A percentile compares a stretch with the other conserved stretches of the same genome.
phyloP scores from a whole-genome alignment of 2,329 filamentous ascomycete genomes.

The Bipolaris sorokiniana region DNA sequence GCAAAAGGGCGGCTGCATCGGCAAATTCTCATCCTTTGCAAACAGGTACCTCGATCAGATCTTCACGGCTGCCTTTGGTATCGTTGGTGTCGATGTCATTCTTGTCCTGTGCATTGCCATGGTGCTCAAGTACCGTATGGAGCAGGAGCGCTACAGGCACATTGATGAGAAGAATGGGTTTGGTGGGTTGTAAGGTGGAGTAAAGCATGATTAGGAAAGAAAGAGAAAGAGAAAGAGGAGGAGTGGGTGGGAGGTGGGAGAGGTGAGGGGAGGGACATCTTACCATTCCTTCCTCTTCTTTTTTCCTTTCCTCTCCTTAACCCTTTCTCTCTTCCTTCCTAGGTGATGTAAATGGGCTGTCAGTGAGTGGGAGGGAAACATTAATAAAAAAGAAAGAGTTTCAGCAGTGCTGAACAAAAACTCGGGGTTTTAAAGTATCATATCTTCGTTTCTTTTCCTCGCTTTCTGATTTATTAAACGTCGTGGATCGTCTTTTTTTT shows the following conservation, averaged over 20 bases:
- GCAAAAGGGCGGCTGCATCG: conserved; percentile 71
- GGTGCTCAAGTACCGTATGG: conserved; percentile 79
- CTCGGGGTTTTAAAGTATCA: background rate
- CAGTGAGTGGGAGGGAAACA: too few relatives aligned
- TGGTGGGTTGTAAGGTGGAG: conserved; percentile 32
- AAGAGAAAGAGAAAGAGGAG: conserved; percentile 6
- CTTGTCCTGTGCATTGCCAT: conserved; percentile 75
- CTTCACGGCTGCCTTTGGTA: conserved; percentile 80
- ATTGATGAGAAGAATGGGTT: conserved; percentile 75
- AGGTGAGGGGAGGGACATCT: too few relatives aligned
- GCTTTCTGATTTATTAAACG: too few relatives aligned
- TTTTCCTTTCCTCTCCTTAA: too few relatives aligned
- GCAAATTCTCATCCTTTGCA: conserved; percentile 69
- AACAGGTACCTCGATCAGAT: conserved; percentile 76
- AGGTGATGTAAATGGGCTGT: too few relatives aligned
- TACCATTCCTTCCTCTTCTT: too few relatives aligned
- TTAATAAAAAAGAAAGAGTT: background rate
- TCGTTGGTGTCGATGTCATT: conserved; percentile 72
- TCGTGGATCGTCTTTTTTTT: too few relatives aligned
- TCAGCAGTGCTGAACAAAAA: conserved; percentile 9
- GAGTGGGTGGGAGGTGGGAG: conserved; percentile 15
- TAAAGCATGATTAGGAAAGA: background rate
- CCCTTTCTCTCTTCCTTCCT: too few relatives aligned
- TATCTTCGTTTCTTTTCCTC: background rate
- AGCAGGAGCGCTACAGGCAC: conserved; percentile 76